Base-by-base conservation (phyloP, 2,329 filamentous ascomycete species). In the Fusarium tupiense region DNA sequence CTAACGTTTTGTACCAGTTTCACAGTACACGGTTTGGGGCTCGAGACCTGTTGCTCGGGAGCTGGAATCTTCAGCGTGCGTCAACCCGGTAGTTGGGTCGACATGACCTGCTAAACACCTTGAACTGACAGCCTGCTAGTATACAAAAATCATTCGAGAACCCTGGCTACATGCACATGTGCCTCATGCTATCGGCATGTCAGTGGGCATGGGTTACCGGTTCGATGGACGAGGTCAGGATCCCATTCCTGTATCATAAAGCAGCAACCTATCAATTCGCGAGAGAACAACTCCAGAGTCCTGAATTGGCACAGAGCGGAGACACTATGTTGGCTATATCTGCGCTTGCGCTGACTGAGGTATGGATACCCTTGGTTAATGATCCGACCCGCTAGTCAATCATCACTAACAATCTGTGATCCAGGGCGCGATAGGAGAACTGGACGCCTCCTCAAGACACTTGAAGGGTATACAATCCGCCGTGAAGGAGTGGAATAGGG, bases 201-300 rank as follows among this genome's bases (percentile, higher is more conserved):
- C 85, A 86, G 59, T 85, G 84, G 83, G 83, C 84, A 31, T 86
- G 84, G 85, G 82, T 84, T 52, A 85, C 83, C 6, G 84, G 84
- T 37, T 84, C 84, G 59, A 82, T 84, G 74, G 84, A 85, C 60
- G 81, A 84, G 59, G 84, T 85, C 72, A 82, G 83, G 72, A 80
- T 86, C 29, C 83, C 84, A 17, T 85, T 86, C 71, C 80, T 86
- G 59, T 85, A 86, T 64, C 84, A 86, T 75, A 86, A 86, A 71
- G 80, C 85, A 33, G 83, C 85, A 54, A 85, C 85, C 17, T 86
- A 86, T 75, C 82, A 84, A 61, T 86, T 85, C 66, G 84, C 85
- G 56, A 83, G 84, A 68, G 81, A 84, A 69, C 84, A 86, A 67
- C 76, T 86, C 47, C 80, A 81, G 53, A 79, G 81, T 41, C 78